These are phyloP conservation scores for Actinomortierella ambigua DNA, from an alignment of 371 early-diverging fungal genomes.

Conservation along the genomic window DNA sequence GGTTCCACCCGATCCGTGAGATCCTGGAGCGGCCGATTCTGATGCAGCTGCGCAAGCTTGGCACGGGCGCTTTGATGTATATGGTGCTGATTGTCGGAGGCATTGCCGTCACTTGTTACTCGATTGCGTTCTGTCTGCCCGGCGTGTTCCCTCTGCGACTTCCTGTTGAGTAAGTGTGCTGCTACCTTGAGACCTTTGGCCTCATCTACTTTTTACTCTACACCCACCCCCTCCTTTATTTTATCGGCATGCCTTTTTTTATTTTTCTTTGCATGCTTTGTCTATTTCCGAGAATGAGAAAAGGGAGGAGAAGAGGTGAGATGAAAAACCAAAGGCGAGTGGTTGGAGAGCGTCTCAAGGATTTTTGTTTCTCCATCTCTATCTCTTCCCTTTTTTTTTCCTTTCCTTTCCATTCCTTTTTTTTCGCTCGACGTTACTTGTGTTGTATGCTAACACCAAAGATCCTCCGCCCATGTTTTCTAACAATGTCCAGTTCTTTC, in stretches of 20 bases:
- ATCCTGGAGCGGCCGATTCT: constrained; percentile 77
- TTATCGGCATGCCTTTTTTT: not conserved
- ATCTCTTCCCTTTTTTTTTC: constrained; percentile 10
- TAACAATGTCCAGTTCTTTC: not conserved
- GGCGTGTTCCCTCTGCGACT: constrained; percentile 58
- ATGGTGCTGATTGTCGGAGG: constrained; percentile 68
- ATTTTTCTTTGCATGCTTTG: constrained; percentile 16
- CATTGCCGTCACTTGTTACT: constrained; percentile 62
- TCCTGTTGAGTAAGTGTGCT: constrained; percentile 54
- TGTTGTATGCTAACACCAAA: constrained; percentile 1
- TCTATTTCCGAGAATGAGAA: not conserved
- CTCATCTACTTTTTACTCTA: not conserved
- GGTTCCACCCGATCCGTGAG: constrained; percentile 91
- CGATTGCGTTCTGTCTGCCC: constrained; percentile 24
- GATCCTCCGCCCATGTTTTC: not conserved
- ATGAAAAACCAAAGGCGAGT: no score
- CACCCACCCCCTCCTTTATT: not conserved
- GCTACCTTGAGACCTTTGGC: constrained; percentile 8
- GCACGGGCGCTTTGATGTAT: constrained; percentile 80
- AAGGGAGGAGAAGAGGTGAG: no score
- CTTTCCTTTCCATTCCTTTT: no score
- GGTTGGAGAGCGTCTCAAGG: no score
- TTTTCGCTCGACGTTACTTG: no score
- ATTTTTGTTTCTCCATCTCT: constrained; percentile 22
- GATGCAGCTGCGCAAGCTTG: constrained; percentile 80